These are phyloP conservation scores for Miamiensis avidus DNA, from an alignment of 169 alveolate species.

Conservation along the genomic window DNA sequence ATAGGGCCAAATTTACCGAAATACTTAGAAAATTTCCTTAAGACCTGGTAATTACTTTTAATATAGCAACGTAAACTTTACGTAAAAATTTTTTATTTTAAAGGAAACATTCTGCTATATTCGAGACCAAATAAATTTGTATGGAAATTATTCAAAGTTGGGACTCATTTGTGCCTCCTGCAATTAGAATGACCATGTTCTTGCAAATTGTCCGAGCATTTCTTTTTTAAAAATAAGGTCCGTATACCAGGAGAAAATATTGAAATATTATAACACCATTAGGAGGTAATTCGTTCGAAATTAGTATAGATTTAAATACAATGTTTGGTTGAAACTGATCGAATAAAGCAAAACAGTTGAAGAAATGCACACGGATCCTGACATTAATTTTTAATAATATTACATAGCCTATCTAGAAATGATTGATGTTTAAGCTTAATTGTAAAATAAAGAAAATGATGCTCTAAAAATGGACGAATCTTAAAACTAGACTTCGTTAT, in stretches of 20 bases:
- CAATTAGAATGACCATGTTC: conserved; percentile 11
- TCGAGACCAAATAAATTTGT: conserved; percentile 19
- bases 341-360: not conserved
- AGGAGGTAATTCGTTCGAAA: not conserved
- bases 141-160: conserved; percentile 13
- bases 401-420: too few relatives aligned
- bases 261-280: not conserved
- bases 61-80: not conserved
- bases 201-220: conserved; percentile 35
- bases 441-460: too few relatives aligned
- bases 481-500: too few relatives aligned
- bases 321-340: not conserved
- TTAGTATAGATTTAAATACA: not conserved
- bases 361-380: not conserved
- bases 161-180: conserved; percentile 31
- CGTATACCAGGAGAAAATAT: not conserved
- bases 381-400: too few relatives aligned
- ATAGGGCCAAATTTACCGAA: conserved; percentile 21
- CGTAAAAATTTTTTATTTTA: not conserved
- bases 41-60: not conserved
- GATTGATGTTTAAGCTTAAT: too few relatives aligned
- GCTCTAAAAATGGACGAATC: too few relatives aligned
- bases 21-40: conserved; percentile 7
- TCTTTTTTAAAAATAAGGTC: not conserved
- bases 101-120: conserved; percentile 19